A percentile compares a stretch with the other conserved stretches of the same genome.
These are phyloP conservation scores for Ophiostoma ips DNA, from an alignment of 2,329 filamentous ascomycete species.

Conservation along the genomic window DNA sequence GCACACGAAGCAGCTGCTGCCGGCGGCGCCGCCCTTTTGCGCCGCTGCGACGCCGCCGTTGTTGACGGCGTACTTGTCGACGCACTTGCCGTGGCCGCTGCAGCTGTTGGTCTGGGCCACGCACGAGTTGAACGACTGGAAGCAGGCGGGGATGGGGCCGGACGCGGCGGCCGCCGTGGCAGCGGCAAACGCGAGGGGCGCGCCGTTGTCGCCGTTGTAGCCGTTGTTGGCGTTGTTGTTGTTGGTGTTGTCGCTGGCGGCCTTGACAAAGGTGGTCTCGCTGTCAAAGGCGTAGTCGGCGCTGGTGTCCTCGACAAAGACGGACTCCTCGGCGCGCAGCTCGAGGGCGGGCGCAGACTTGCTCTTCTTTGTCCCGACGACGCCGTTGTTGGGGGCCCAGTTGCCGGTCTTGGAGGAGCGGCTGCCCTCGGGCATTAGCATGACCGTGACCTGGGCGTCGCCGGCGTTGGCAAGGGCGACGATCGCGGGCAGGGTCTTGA, in stretches of 20 bases:
- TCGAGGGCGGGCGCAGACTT: background rate
- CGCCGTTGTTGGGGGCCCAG: slow-evolving; percentile 26
- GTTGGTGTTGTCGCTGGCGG: background rate
- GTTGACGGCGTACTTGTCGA: slow-evolving; percentile 43
- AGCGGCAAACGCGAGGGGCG: slow-evolving; percentile 8
- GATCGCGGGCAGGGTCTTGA: slow-evolving; percentile 31
- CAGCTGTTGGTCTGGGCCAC: slow-evolving; percentile 59
- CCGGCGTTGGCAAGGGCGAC: slow-evolving; percentile 30
- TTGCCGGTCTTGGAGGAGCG: slow-evolving; percentile 22
- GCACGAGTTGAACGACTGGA: slow-evolving; percentile 56
- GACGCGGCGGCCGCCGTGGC: slow-evolving; percentile 16
- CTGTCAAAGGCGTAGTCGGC: slow-evolving; percentile 10
- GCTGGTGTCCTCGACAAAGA: slow-evolving; percentile 30
- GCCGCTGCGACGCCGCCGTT: slow-evolving; percentile 26
- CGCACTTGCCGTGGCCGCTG: slow-evolving; percentile 68
- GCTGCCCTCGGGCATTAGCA: slow-evolving; percentile 38
- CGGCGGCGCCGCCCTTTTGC: slow-evolving; percentile 1
- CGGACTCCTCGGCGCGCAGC: slow-evolving; percentile 32
- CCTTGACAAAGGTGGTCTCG: slow-evolving; percentile 2
- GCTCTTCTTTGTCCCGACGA: background rate
- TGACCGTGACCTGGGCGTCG: slow-evolving; percentile 41
- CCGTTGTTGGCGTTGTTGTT: background rate
- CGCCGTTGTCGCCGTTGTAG: background rate
- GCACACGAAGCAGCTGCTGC: slow-evolving; percentile 57
- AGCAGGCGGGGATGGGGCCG: slow-evolving; percentile 54